Percentiles rank a stretch among this genome's conserved stretches.
phyloP scores from a whole-genome alignment of 768 basidiomycete species.

The Naematelia aurantialba region DNA sequence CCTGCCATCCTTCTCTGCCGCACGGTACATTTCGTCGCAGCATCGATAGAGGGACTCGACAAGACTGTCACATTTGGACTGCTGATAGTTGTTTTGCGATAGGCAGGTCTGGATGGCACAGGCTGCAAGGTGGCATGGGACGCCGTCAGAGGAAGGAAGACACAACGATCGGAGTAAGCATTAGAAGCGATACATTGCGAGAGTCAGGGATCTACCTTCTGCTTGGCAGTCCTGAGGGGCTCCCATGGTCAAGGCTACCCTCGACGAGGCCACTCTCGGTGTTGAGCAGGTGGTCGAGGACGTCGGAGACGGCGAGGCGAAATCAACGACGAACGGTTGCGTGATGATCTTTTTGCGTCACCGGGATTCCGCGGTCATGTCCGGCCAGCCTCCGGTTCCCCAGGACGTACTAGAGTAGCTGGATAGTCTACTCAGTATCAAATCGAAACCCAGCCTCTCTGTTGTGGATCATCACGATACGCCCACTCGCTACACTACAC shows the following conservation, averaged over 20 bases:
- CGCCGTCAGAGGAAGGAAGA: no score
- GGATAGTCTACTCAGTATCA: no score
- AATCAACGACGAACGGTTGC: no score
- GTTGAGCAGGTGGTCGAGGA: no score
- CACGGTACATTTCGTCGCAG: constrained; percentile 42
- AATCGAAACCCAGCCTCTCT: no score
- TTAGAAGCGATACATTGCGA: no score
- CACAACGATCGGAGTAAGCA: neutral
- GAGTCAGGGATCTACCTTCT: constrained; percentile 32
- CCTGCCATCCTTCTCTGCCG: constrained; percentile 21
- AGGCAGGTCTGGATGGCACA: constrained; percentile 49
- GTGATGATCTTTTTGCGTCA: no score
- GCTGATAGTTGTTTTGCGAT: constrained; percentile 42
- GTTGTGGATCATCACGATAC: no score
- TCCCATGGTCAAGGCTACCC: constrained; percentile 10
- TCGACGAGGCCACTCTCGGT: neutral
- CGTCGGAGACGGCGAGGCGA: no score
- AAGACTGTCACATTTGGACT: constrained; percentile 35
- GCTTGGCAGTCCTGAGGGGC: constrained; percentile 42
- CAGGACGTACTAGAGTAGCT: no score
- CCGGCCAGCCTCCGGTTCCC: no score
- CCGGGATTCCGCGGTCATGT: no score
- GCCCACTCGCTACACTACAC: neutral
- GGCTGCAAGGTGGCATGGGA: constrained; percentile 25
- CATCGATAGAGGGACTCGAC: constrained; percentile 45